Percentiles rank a stretch among this genome's conserved stretches.
phyloP scores from a whole-genome alignment of 2,329 filamentous ascomycete genomes.

The Fusarium secorum region DNA sequence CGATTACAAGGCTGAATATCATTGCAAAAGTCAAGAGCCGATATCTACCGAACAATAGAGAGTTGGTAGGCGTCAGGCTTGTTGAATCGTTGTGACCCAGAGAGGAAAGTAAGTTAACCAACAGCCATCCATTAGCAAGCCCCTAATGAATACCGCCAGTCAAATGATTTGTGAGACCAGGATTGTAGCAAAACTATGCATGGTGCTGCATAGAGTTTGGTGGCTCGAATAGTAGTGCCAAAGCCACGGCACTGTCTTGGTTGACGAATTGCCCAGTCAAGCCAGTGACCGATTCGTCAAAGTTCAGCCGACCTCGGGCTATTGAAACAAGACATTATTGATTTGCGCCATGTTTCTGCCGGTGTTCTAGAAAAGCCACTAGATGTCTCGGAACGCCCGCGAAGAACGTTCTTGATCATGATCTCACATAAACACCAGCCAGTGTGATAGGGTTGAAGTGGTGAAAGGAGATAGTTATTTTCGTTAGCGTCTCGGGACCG shows the following conservation, averaged over 20 bases:
- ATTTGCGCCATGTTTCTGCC: conserved; percentile 24
- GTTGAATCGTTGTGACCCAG: conserved; percentile 8
- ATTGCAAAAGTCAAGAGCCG: not conserved
- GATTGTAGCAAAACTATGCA: not conserved
- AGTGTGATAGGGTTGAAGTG: not conserved
- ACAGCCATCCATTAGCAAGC: not conserved
- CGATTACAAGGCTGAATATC: conserved; percentile 1
- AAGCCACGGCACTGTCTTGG: conserved; percentile 11
- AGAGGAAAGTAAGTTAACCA: conserved; percentile 29
- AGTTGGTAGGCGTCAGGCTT: conserved; percentile 5
- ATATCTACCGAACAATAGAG: conserved; percentile 9
- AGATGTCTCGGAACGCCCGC: not conserved
- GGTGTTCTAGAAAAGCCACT: conserved; percentile 20
- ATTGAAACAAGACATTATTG: not conserved
- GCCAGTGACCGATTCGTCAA: conserved; percentile 2
- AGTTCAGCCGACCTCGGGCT: not conserved
- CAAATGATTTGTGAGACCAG: conserved; percentile 12
- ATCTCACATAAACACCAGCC: not conserved
- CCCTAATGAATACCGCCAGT: not conserved
- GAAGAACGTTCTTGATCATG: not conserved
- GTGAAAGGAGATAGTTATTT: not conserved
- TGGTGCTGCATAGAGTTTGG: not conserved
- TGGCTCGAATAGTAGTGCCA: conserved; percentile 1
- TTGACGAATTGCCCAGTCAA: not conserved
- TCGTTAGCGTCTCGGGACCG: not conserved